A percentile compares a stretch with the other conserved stretches of the same genome.
Conservation (phyloP, 805 yeast genomes). For the Ogataea kodamae region DNA sequence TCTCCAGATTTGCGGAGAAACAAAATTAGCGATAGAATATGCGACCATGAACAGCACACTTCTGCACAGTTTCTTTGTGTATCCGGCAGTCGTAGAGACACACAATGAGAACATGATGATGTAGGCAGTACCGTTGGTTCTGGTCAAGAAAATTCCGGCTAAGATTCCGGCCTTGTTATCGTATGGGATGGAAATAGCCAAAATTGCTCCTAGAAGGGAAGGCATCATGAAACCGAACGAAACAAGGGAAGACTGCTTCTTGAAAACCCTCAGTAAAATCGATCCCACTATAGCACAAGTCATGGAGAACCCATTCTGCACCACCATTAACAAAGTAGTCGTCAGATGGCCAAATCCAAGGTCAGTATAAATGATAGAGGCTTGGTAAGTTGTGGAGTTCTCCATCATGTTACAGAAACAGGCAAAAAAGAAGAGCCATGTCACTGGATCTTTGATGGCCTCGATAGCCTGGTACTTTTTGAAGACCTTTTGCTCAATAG, state of each 20-base stretch:
- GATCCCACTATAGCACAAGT: slow-evolving; percentile 23
- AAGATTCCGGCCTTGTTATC: slow-evolving; percentile 7
- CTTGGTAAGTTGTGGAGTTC: slow-evolving; percentile 23
- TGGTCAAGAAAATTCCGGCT: slow-evolving; percentile 7
- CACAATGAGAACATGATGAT: slow-evolving; percentile 27
- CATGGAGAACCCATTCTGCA: slow-evolving; percentile 23
- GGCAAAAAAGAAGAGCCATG: slow-evolving; percentile 41
- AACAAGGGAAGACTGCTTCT: slow-evolving; percentile 14
- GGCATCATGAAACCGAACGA: slow-evolving; percentile 2
- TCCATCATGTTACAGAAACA: slow-evolving; percentile 21
- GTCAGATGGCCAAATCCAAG: slow-evolving; percentile 17
- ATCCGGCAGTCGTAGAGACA: slow-evolving; percentile 38
- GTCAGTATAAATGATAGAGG: slow-evolving; percentile 12
- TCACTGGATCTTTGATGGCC: slow-evolving; percentile 31
- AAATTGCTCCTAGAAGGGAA: slow-evolving; percentile 3
- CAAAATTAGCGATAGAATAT: slow-evolving; percentile 47
- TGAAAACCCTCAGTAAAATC: slow-evolving; percentile 11
- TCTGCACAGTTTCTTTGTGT: slow-evolving; percentile 50
- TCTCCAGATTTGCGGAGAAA: slow-evolving; percentile 57
- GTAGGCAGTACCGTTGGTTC: slow-evolving; percentile 26
- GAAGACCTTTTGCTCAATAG: slow-evolving; percentile 28
- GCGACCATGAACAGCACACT: slow-evolving; percentile 46
- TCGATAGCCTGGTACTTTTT: slow-evolving; percentile 29
- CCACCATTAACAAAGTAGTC: slow-evolving; percentile 23
- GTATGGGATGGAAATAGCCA: slow-evolving; percentile 5